Evolutionary conservation across 2,329 filamentous ascomycete genomes (phyloP).

Genomic region (Chaetomium strumarium): DNA sequence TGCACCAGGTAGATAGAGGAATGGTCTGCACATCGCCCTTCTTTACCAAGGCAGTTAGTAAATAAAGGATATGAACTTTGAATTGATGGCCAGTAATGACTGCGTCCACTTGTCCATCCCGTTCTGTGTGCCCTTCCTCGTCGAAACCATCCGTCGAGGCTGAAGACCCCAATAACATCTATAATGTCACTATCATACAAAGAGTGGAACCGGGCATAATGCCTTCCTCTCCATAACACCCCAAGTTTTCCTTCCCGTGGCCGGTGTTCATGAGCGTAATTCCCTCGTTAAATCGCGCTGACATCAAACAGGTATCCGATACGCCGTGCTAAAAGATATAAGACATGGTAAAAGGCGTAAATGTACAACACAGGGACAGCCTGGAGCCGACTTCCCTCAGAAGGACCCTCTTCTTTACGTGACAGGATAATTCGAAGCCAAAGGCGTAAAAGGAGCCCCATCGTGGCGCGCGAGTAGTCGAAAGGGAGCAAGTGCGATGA

Average conservation of each 20-base stretch:
- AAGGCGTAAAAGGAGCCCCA: not conserved
- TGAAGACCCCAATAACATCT: not conserved
- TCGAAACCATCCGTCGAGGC: not conserved
- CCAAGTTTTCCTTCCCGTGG: not conserved
- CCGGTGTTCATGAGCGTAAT: constrained; percentile 13
- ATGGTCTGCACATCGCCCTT: not conserved
- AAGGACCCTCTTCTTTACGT: not conserved
- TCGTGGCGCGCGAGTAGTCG: not conserved
- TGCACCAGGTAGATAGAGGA: too few relatives aligned
- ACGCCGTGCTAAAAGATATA: constrained; percentile 14
- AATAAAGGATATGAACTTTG: not conserved
- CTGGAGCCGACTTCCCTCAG: constrained; percentile 2
- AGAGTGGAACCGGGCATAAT: constrained; percentile 16
- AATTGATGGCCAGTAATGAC: constrained; percentile 8
- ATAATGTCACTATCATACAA: constrained; percentile 16
- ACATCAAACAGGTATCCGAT: constrained; percentile 14
- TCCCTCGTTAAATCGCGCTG: constrained; percentile 7
- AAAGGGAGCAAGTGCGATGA: not conserved
- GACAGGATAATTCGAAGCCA: not conserved
- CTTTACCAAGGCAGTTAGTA: too few relatives aligned
- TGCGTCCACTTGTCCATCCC: constrained; percentile 3
- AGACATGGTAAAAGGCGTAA: constrained; percentile 11
- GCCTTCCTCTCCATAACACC: not conserved
- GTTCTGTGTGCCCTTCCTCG: not conserved
- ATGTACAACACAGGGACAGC: constrained; percentile 16